Percentiles rank a stretch among this genome's conserved stretches.
phyloP scores from a whole-genome alignment of 1,284 basidiomycete genomes.

The Boletellus dicymbophilus region DNA sequence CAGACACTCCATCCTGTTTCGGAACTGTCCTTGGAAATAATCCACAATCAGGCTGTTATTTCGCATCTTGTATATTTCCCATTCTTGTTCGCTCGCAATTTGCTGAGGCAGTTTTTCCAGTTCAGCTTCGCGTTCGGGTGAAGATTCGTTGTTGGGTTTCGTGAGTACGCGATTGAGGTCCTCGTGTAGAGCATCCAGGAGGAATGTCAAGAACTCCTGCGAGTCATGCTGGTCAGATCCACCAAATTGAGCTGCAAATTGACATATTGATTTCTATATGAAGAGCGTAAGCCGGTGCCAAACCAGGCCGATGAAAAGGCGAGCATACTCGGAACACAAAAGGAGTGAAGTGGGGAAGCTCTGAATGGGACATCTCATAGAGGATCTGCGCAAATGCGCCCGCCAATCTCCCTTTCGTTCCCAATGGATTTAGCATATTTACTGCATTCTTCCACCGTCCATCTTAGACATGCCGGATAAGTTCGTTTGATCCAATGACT shows the following conservation, averaged over 20 bases:
- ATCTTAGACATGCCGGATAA: constrained; percentile 47
- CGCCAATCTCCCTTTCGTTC: constrained; percentile 87
- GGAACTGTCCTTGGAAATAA: constrained; percentile 97
- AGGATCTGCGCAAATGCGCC: constrained; percentile 84
- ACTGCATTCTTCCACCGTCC: constrained; percentile 87
- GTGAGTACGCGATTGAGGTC: constrained; percentile 89
- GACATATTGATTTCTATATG: constrained; percentile 77
- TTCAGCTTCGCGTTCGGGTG: constrained; percentile 87
- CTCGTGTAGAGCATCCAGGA: constrained; percentile 95
- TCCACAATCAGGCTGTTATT: constrained; percentile 97
- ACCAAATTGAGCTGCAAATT: constrained; percentile 85
- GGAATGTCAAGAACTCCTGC: constrained; percentile 95
- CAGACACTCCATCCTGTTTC: constrained; percentile 88
- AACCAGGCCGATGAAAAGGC: not conserved
- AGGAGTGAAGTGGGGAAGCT: constrained; percentile 84
- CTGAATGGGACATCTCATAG: constrained; percentile 87
- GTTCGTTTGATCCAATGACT: not conserved
- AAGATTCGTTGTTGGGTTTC: constrained; percentile 72
- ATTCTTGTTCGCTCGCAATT: constrained; percentile 92
- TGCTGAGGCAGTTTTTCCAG: constrained; percentile 87
- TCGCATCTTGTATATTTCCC: constrained; percentile 87
- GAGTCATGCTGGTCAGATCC: constrained; percentile 97
- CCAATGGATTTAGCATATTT: constrained; percentile 86
- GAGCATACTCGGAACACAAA: constrained; percentile 79
- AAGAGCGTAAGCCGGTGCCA: not conserved